phyloP scores from a whole-genome alignment of 495 filamentous ascomycete genomes.

The Lentithecium fluviatile region DNA sequence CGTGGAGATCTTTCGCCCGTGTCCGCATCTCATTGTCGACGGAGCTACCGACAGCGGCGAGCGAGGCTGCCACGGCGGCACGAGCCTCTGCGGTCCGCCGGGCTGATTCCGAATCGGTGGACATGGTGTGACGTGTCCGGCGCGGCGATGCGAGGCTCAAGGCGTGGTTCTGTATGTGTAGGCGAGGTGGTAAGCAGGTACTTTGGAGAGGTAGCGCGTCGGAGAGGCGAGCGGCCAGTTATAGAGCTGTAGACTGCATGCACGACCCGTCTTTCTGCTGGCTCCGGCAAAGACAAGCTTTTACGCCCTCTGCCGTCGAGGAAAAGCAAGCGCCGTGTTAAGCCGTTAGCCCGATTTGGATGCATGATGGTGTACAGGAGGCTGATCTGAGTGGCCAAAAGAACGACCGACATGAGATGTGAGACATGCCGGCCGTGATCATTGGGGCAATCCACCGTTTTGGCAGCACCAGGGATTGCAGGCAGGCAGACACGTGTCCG shows the following conservation, averaged over 20 bases:
- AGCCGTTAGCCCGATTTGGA: slow-evolving; percentile 9
- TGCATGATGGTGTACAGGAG: slow-evolving; percentile 23
- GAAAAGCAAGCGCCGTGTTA: slow-evolving; percentile 10
- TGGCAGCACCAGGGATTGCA: neutral
- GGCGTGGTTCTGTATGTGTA: slow-evolving; percentile 5
- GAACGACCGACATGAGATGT: slow-evolving; percentile 1
- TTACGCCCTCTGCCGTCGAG: slow-evolving; percentile 2
- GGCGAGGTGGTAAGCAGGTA: slow-evolving; percentile 5
- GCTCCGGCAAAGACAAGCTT: slow-evolving; percentile 22
- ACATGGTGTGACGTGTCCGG: slow-evolving; percentile 23
- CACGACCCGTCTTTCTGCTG: slow-evolving; percentile 1
- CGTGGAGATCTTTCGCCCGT: slow-evolving; percentile 73
- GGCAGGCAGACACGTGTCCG: slow-evolving; percentile 28
- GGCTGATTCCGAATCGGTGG: slow-evolving; percentile 27
- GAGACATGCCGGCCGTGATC: neutral
- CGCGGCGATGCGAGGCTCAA: neutral
- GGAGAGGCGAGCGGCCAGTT: slow-evolving; percentile 16
- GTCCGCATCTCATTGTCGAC: slow-evolving; percentile 68
- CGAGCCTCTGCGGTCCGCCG: slow-evolving; percentile 63
- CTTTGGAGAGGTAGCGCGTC: neutral
- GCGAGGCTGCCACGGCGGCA: slow-evolving; percentile 72
- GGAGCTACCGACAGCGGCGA: slow-evolving; percentile 66
- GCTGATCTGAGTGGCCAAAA: slow-evolving; percentile 13
- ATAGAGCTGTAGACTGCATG: slow-evolving; percentile 11
- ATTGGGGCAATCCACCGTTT: slow-evolving; percentile 3